Conservation (phyloP, 129 eudicot genomes). For the Helianthus annuus region DNA sequence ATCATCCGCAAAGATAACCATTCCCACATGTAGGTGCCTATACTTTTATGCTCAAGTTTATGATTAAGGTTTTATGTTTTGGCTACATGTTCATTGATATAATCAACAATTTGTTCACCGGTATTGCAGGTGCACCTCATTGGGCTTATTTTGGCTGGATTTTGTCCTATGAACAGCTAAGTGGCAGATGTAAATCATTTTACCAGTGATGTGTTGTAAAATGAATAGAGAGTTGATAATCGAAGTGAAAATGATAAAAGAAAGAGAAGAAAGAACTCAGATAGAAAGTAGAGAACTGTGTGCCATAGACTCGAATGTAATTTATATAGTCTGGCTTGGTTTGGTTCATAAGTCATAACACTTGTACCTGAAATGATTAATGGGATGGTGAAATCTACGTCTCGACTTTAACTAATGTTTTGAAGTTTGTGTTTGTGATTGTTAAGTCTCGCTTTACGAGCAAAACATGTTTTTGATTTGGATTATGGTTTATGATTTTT, state of each 20-base stretch:
- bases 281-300: constrained; percentile 22
- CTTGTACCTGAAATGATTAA: too few relatives aligned
- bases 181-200: constrained; percentile 24
- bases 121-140: neutral
- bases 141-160: constrained; percentile 6
- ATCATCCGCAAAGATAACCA: too few relatives aligned
- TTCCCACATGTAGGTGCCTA: too few relatives aligned
- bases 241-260: neutral
- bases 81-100: too few relatives aligned
- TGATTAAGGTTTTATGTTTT: too few relatives aligned
- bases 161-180: constrained; percentile 1
- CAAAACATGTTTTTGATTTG: neutral
- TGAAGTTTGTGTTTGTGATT: neutral
- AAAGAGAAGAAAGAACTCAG: neutral
- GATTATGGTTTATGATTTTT: too few relatives aligned
- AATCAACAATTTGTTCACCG: constrained; percentile 39
- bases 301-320: constrained; percentile 19
- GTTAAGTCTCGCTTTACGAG: neutral
- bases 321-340: too few relatives aligned
- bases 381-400: constrained; percentile 24
- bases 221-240: constrained; percentile 17
- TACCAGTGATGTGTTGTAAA: too few relatives aligned
- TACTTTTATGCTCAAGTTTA: too few relatives aligned
- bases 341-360: too few relatives aligned
- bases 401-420: constrained; percentile 12